phyloP scores from a whole-genome alignment of 1,284 basidiomycete species.

The Ustilago trichophora region DNA sequence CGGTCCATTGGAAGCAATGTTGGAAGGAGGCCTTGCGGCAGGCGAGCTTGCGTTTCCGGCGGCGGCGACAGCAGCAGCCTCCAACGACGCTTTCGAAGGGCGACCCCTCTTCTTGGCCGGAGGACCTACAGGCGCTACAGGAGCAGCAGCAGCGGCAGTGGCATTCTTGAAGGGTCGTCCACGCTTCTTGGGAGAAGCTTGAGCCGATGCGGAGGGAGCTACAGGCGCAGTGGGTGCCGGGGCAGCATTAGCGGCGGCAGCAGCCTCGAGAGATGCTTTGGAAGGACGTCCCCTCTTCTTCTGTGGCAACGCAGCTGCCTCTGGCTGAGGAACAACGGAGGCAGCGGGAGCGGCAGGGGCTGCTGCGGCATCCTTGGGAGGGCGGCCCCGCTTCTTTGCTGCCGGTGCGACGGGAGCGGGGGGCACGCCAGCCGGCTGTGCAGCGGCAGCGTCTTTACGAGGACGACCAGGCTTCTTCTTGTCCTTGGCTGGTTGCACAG shows the following conservation, averaged over 20 bases:
- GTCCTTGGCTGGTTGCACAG: conserved; percentile 1
- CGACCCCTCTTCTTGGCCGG: conserved; percentile 37
- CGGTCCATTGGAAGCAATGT: not conserved
- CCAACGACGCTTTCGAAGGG: conserved; percentile 29
- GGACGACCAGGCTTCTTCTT: conserved; percentile 34
- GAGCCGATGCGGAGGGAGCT: not conserved
- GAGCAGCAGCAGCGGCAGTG: conserved; percentile 6
- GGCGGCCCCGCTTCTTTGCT: conserved; percentile 34
- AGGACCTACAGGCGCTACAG: not conserved
- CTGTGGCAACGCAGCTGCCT: not conserved
- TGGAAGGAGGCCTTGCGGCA: not conserved
- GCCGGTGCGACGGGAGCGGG: conserved; percentile 9
- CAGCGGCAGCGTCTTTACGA: conserved; percentile 18
- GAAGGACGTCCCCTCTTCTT: conserved; percentile 10
- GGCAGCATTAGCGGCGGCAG: not conserved
- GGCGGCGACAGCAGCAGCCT: conserved; percentile 11
- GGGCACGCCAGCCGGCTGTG: conserved; percentile 2
- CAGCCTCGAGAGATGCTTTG: conserved; percentile 10
- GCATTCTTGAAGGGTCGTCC: conserved; percentile 26
- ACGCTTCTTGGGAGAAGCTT: conserved; percentile 29
- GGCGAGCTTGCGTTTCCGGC: conserved; percentile 2
- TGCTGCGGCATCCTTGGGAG: conserved; percentile 18
- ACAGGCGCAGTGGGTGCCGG: conserved; percentile 5
- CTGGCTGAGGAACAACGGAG: conserved; percentile 1
- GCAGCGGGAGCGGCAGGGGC: conserved; percentile 1